phyloP scores from a whole-genome alignment of 148 eudicot genomes.

The Oxyria digyna region DNA sequence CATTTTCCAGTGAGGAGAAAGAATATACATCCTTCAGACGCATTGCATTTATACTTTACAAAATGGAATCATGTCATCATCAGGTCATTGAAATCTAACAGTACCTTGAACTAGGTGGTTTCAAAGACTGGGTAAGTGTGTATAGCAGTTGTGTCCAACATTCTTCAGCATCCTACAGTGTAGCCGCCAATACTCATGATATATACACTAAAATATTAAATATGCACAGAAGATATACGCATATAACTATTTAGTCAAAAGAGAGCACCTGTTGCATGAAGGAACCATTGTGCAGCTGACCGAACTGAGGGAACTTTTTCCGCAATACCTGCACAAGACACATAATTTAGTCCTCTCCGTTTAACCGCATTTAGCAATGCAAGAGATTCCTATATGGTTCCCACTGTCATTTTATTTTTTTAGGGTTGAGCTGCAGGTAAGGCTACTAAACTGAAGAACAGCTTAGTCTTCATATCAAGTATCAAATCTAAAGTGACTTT shows the following conservation, averaged over 20 bases:
- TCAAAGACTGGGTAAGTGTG: constrained; percentile 76
- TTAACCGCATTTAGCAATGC: neutral
- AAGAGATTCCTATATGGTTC: neutral
- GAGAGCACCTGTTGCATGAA: constrained; percentile 89
- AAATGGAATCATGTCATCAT: neutral
- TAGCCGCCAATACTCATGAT: constrained; percentile 3
- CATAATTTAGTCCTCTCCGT: neutral
- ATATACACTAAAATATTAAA: neutral
- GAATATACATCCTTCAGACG: neutral
- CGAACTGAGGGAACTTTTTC: constrained; percentile 96
- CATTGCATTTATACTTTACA: neutral
- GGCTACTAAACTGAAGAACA: neutral
- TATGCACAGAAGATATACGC: constrained; percentile 5
- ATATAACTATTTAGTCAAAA: neutral
- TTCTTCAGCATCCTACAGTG: constrained; percentile 90
- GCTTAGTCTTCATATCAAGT: neutral
- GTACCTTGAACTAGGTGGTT: constrained; percentile 53
- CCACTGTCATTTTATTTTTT: neutral
- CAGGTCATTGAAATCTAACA: neutral
- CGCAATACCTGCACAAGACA: constrained; percentile 46
- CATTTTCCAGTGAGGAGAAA: neutral
- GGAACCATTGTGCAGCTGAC: constrained; percentile 81
- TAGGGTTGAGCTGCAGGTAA: neutral
- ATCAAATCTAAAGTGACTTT: neutral
- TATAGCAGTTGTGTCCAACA: constrained; percentile 93